Conservation (phyloP, 2,329 filamentous ascomycete species). For the Fusarium austroafricanum region DNA sequence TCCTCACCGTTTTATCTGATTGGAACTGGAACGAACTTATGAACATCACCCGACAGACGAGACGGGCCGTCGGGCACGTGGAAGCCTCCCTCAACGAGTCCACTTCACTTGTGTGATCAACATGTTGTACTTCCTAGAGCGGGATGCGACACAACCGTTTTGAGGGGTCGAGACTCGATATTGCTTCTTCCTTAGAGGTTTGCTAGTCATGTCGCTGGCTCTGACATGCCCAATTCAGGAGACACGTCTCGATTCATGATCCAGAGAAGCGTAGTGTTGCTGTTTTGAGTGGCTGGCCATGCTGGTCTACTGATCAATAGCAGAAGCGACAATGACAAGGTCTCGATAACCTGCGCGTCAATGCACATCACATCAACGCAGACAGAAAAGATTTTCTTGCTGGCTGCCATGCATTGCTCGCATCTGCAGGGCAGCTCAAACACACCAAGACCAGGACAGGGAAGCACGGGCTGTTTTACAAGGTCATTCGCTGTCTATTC, state of each 20-base stretch:
- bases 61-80: slow-evolving; percentile 36
- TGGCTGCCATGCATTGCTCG: slow-evolving; percentile 16
- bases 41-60: slow-evolving; percentile 39
- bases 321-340: slow-evolving; percentile 14
- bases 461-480: slow-evolving; percentile 22
- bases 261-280: not conserved
- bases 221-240: slow-evolving; percentile 5
- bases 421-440: slow-evolving; percentile 28
- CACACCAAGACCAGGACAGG: slow-evolving; percentile 7
- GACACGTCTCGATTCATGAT: not conserved
- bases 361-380: slow-evolving; percentile 19
- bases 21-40: slow-evolving; percentile 26
- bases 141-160: slow-evolving; percentile 27
- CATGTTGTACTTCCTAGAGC: slow-evolving; percentile 24
- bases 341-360: slow-evolving; percentile 9
- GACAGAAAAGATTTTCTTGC: slow-evolving; percentile 3
- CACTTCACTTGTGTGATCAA: slow-evolving; percentile 36
- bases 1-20: slow-evolving; percentile 18
- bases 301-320: slow-evolving; percentile 19
- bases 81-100: slow-evolving; percentile 23
- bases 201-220: slow-evolving; percentile 10
- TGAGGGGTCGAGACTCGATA: slow-evolving; percentile 19
- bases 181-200: slow-evolving; percentile 9
- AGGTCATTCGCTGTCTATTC: not conserved
- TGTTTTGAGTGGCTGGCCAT: not conserved